These are phyloP conservation scores for Protomyces inundatus DNA, from an alignment of 1,139 yeast species.

Conservation along the genomic window DNA sequence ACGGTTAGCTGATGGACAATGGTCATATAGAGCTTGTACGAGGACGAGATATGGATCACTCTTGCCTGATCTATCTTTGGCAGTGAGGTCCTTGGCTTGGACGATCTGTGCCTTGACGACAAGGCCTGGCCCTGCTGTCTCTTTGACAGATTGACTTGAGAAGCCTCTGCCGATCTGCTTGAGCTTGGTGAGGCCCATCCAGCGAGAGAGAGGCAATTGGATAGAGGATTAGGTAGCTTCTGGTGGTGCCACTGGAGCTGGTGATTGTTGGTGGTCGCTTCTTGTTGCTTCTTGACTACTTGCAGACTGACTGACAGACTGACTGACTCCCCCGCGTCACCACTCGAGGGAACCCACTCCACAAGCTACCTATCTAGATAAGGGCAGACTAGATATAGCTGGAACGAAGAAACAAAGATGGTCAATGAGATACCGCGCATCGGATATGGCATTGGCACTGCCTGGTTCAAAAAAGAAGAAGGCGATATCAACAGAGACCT, in stretches of 20 bases:
- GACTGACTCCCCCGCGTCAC: background rate
- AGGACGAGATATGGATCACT: constrained; percentile 31
- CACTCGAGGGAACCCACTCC: too few species aligned
- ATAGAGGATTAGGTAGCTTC: background rate
- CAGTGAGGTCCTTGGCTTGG: constrained; percentile 32
- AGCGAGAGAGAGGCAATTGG: background rate
- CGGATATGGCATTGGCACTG: constrained; percentile 63
- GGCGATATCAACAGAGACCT: constrained; percentile 43
- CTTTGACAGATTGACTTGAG: background rate
- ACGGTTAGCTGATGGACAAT: constrained; percentile 35
- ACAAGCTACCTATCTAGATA: background rate
- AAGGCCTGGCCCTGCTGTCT: background rate
- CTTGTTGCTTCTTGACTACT: background rate
- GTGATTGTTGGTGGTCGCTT: background rate
- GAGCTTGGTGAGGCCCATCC: background rate
- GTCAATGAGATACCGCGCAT: constrained; percentile 44
- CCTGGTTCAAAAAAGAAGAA: constrained; percentile 34
- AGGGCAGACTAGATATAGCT: background rate
- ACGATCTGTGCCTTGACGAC: background rate
- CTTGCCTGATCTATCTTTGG: constrained; percentile 31
- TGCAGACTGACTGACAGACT: background rate
- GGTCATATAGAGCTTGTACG: background rate
- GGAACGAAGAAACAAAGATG: background rate
- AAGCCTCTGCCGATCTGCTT: background rate
- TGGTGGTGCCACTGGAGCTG: background rate